Evolutionary conservation across 2,329 filamentous ascomycete species (phyloP).

Genomic region (Exophiala alcalophila): DNA sequence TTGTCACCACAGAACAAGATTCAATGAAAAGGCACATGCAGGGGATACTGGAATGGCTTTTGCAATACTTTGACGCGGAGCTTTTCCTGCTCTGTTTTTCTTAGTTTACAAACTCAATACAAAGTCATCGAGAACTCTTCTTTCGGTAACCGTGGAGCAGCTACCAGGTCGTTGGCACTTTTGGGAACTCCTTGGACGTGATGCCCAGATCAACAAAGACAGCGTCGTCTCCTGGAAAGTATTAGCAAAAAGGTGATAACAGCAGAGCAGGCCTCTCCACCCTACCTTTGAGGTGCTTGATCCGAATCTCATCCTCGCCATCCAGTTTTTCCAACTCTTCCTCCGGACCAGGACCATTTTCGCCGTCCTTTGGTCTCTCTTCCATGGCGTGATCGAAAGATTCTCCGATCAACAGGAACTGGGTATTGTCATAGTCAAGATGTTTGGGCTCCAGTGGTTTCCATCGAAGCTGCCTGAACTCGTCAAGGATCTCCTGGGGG

Average conservation of each 20-base stretch:
- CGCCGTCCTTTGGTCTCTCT: conserved; percentile 53
- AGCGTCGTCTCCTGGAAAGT: conserved; percentile 53
- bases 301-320: conserved; percentile 68
- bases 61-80: no score
- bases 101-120: no score
- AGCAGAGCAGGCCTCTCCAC: not conserved
- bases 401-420: conserved; percentile 74
- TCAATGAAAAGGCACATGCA: no score
- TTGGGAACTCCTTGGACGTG: conserved; percentile 62
- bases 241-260: not conserved
- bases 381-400: conserved; percentile 53
- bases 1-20: no score
- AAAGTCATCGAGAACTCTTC: no score
- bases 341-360: conserved; percentile 60
- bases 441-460: conserved; percentile 68
- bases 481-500: conserved; percentile 67
- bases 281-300: conserved; percentile 57
- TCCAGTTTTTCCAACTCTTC: conserved; percentile 69
- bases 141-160: no score
- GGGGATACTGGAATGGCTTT: no score
- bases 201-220: conserved; percentile 59
- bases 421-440: conserved; percentile 70
- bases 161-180: conserved; percentile 61
- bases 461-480: conserved; percentile 73
- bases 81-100: no score